Evolutionary conservation across 345 rosid genomes (phyloP).

Genomic region (Eucalyptus erythrocorys): DNA sequence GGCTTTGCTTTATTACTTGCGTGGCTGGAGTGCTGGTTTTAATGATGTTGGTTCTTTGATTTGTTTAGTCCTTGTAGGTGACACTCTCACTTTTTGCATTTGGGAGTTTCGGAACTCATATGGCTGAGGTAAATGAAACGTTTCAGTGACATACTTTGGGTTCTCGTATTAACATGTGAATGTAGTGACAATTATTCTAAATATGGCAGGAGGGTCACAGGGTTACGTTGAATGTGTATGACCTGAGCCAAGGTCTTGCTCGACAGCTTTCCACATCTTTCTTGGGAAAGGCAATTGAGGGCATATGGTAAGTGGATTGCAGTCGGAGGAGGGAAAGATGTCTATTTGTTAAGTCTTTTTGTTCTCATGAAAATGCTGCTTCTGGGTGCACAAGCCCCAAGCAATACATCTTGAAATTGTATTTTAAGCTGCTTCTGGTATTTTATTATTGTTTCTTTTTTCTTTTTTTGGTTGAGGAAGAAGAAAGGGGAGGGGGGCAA

Average conservation of each 20-base stretch:
- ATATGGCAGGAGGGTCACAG: slow-evolving; percentile 59
- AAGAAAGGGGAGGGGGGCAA: background rate
- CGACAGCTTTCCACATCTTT: slow-evolving; percentile 73
- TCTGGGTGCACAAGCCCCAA: background rate
- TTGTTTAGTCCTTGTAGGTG: background rate
- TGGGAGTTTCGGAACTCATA: background rate
- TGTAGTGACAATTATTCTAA: background rate
- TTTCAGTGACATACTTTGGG: background rate
- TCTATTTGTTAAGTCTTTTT: background rate
- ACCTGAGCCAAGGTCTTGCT: slow-evolving; percentile 91
- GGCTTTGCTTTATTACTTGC: background rate
- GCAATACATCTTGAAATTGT: background rate
- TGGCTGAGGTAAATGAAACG: slow-evolving; percentile 55
- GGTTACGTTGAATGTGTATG: slow-evolving; percentile 76
- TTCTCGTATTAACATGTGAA: background rate
- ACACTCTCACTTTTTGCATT: background rate
- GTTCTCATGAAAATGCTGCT: background rate
- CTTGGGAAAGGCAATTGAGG: slow-evolving; percentile 82
- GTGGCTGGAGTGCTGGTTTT: background rate
- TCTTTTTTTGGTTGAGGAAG: background rate
- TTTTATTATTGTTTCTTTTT: background rate
- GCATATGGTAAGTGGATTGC: slow-evolving; percentile 58
- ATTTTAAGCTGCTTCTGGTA: background rate
- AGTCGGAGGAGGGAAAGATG: background rate
- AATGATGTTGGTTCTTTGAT: background rate